These are phyloP conservation scores for Pachyrhizus erosus DNA, from an alignment of 306 rosid species.

Conservation along the genomic window DNA sequence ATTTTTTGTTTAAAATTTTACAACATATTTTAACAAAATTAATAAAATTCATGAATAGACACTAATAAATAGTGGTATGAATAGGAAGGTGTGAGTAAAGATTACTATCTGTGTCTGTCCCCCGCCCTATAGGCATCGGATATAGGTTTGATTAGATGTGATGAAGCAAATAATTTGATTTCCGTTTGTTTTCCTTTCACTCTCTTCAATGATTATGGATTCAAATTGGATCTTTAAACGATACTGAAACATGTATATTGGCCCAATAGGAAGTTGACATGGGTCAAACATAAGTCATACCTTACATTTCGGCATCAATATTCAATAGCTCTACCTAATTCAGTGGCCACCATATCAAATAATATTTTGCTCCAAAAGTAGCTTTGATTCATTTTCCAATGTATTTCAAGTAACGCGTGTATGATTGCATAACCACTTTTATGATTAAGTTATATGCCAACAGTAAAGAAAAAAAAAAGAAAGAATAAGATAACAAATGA, in stretches of 20 bases:
- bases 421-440: constrained; percentile 4
- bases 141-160: no score
- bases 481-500: background rate
- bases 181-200: background rate
- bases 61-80: no score
- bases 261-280: background rate
- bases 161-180: background rate
- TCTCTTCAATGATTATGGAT: background rate
- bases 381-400: background rate
- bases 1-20: no score
- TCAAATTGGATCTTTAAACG: background rate
- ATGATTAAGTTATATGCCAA: background rate
- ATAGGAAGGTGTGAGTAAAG: no score
- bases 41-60: no score
- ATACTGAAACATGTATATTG: background rate
- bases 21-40: no score
- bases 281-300: background rate
- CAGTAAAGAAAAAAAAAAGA: background rate
- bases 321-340: background rate
- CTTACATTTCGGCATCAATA: no score
- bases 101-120: no score
- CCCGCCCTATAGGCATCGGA: no score
- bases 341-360: constrained; percentile 28
- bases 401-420: background rate
- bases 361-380: constrained; percentile 27